Evolutionary conservation across 257 asterid genomes (phyloP).

Genomic region (Nicotiana sylvestris): DNA sequence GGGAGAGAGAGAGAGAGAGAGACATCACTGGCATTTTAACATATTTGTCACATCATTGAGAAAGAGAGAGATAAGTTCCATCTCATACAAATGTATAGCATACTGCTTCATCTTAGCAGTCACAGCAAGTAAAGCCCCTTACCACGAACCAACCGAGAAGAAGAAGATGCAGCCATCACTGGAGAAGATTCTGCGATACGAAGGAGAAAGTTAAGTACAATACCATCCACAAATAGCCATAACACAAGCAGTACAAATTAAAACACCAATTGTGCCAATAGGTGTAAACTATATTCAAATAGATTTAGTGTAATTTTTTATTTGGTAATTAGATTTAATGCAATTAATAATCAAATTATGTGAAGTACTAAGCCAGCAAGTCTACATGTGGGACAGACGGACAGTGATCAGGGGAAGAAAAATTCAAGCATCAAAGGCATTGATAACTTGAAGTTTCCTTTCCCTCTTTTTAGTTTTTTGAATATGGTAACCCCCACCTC

Average conservation of each 20-base stretch:
- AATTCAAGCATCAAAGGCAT: not conserved
- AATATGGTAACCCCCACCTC: not conserved
- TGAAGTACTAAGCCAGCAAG: not conserved
- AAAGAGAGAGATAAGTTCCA: not conserved
- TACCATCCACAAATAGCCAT: not conserved
- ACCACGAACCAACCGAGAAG: conserved; percentile 13
- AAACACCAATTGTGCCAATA: not conserved
- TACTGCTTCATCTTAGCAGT: not conserved
- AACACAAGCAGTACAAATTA: not conserved
- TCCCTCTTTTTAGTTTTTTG: not conserved
- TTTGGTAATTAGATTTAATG: not conserved
- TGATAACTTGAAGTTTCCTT: not conserved
- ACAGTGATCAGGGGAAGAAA: not conserved
- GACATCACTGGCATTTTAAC: not conserved
- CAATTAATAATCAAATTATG: not conserved
- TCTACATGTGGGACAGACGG: not conserved
- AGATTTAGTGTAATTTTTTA: not conserved
- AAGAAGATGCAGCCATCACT: conserved; percentile 17
- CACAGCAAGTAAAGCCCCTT: not conserved
- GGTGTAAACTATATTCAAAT: not conserved
- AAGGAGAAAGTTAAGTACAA: not conserved
- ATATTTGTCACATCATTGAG: not conserved
- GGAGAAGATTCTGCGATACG: not conserved
- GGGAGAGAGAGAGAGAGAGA: no score
- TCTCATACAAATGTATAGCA: not conserved